These are phyloP conservation scores for Plasmodium sp. DNA, from an alignment of 169 alveolate genomes.

Conservation along the genomic window DNA sequence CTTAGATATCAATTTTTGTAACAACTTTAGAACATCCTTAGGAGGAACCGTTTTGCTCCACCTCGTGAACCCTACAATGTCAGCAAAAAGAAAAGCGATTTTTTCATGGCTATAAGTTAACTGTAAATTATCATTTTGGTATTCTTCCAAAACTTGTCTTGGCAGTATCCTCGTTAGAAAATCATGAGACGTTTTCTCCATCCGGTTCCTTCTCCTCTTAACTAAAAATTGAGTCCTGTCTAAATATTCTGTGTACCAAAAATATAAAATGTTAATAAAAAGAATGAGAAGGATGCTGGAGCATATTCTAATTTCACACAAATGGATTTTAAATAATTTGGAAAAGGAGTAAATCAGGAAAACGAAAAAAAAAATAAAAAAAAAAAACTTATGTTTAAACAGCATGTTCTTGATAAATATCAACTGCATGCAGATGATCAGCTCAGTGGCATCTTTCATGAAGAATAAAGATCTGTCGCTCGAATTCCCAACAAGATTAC, in stretches of 20 bases:
- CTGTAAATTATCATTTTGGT: constrained; percentile 88
- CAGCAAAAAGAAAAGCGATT: constrained; percentile 98
- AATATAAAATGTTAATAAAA: constrained; percentile 79
- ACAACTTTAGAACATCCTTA: constrained; percentile 91
- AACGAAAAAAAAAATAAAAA: constrained; percentile 82
- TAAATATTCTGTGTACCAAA: constrained; percentile 86
- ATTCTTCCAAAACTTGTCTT: constrained; percentile 91
- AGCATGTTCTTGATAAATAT: constrained; percentile 86
- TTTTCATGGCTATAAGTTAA: constrained; percentile 92
- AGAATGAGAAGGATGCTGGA: constrained; percentile 79
- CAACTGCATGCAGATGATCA: constrained; percentile 83
- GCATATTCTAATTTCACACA: constrained; percentile 69
- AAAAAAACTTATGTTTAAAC: constrained; percentile 87
- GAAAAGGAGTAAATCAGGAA: constrained; percentile 83
- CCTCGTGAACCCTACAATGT: constrained; percentile 97
- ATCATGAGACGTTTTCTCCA: constrained; percentile 90
- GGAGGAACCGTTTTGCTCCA: constrained; percentile 95
- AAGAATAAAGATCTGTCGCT: constrained; percentile 41
- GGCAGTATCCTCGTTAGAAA: constrained; percentile 92
- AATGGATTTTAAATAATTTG: constrained; percentile 76
- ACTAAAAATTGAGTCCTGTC: constrained; percentile 90
- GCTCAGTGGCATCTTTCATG: constrained; percentile 72
- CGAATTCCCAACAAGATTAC: constrained; percentile 8
- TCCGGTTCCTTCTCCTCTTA: constrained; percentile 87
- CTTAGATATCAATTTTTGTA: constrained; percentile 93